A percentile compares a stretch with the other conserved stretches of the same genome.
phyloP scores from a whole-genome alignment of 345 rosid species.

The Luvunga scandens region DNA sequence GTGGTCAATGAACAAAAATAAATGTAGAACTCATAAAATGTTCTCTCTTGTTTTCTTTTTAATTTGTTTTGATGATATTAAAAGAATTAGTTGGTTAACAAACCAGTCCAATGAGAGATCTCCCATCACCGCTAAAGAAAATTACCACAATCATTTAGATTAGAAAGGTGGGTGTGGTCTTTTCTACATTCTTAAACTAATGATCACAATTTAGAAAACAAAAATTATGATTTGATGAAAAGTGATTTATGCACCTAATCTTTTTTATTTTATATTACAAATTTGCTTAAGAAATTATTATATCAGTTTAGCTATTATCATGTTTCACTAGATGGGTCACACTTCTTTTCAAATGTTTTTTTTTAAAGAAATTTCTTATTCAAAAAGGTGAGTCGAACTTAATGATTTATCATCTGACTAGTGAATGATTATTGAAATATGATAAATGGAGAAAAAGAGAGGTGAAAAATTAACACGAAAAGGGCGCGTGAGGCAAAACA shows the following conservation, averaged over 20 bases:
- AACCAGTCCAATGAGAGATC: background rate
- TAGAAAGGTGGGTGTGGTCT: background rate
- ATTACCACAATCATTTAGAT: background rate
- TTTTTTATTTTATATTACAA: background rate
- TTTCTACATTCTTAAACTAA: background rate
- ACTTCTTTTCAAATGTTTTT: too few relatives aligned
- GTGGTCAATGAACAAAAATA: background rate
- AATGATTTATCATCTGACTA: too few relatives aligned
- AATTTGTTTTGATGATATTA: background rate
- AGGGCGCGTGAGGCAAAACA: constrained; percentile 32
- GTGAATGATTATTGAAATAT: too few relatives aligned
- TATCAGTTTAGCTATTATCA: too few relatives aligned
- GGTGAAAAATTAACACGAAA: background rate
- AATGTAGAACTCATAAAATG: background rate
- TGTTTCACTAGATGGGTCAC: too few relatives aligned
- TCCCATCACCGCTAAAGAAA: background rate
- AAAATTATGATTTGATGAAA: background rate
- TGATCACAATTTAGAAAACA: background rate
- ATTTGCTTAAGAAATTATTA: background rate
- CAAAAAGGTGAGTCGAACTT: too few relatives aligned
- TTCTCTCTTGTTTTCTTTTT: background rate
- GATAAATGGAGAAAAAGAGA: background rate
- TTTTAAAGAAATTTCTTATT: too few relatives aligned
- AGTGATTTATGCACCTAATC: background rate
- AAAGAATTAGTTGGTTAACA: background rate